A percentile compares a stretch with the other conserved stretches of the same genome.
Evolutionary conservation across 129 eudicot genomes (phyloP).

Genomic region (Glebionis coronaria): DNA sequence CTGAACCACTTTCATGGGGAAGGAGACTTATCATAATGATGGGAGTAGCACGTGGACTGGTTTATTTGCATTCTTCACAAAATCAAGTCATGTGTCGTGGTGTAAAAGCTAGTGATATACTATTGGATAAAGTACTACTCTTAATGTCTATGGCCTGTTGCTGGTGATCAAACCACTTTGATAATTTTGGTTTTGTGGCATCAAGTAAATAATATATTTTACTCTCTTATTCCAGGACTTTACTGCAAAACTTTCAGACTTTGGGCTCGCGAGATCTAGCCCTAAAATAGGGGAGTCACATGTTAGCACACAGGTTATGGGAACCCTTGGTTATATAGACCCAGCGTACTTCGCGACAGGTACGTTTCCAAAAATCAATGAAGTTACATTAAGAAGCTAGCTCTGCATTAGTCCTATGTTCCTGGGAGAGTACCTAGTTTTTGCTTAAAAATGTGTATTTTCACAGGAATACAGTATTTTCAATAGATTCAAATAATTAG

Average conservation of each 20-base stretch:
- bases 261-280: conserved; percentile 11
- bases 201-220: background rate
- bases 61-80: conserved; percentile 16
- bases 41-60: conserved; percentile 26
- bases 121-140: conserved; percentile 25
- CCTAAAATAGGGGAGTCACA: background rate
- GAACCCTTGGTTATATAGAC: conserved; percentile 25
- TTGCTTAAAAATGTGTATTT: too few species aligned
- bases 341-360: conserved; percentile 14
- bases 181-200: background rate
- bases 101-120: conserved; percentile 19
- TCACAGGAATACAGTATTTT: too few species aligned
- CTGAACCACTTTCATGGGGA: conserved; percentile 23
- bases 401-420: background rate
- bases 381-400: background rate
- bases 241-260: conserved; percentile 9
- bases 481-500: too few species aligned
- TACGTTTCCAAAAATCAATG: conserved; percentile 2
- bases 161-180: background rate
- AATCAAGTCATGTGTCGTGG: conserved; percentile 11
- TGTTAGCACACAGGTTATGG: background rate
- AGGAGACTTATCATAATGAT: conserved; percentile 25
- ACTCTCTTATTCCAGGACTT: background rate
- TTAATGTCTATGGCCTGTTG: background rate
- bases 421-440: too few species aligned